phyloP scores from a whole-genome alignment of 805 yeast species.

The Saccharomycopsis sp. region DNA sequence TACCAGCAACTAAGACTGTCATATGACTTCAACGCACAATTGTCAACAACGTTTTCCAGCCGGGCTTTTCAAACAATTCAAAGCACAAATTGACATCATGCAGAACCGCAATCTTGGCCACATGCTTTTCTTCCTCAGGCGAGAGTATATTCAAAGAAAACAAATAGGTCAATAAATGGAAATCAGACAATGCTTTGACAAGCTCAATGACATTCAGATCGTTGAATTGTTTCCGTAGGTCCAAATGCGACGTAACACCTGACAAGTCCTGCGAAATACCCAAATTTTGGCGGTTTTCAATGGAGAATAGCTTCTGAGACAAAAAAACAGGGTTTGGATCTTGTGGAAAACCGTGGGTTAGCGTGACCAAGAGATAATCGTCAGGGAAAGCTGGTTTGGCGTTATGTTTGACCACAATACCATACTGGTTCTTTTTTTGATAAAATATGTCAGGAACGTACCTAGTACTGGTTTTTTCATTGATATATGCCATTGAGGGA shows the following conservation, averaged over 20 bases:
- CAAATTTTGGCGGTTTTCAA: conserved; percentile 72
- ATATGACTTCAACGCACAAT: too few relatives aligned
- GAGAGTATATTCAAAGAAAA: conserved; percentile 50
- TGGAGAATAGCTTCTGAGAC: conserved; percentile 46
- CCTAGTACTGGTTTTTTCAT: conserved; percentile 61
- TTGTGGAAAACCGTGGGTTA: conserved; percentile 90
- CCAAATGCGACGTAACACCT: conserved; percentile 46
- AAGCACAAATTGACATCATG: conserved; percentile 40
- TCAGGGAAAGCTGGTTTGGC: conserved; percentile 92
- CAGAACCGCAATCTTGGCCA: conserved; percentile 42
- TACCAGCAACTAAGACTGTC: too few relatives aligned
- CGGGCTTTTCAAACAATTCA: conserved; percentile 52
- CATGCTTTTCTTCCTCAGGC: conserved; percentile 43
- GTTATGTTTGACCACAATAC: conserved; percentile 75
- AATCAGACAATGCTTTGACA: conserved; percentile 46
- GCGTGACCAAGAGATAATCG: conserved; percentile 78
- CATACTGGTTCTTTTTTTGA: conserved; percentile 80
- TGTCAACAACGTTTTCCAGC: conserved; percentile 77
- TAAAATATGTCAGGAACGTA: conserved; percentile 95
- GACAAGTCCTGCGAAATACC: conserved; percentile 67
- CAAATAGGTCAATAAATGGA: conserved; percentile 66
- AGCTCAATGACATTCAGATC: conserved; percentile 29
- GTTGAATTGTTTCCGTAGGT: conserved; percentile 25
- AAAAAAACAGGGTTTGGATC: conserved; percentile 45
- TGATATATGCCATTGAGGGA: conserved; percentile 79